phyloP scores from a whole-genome alignment of 805 yeast genomes.

The Diddensiella caesifluorescens region DNA sequence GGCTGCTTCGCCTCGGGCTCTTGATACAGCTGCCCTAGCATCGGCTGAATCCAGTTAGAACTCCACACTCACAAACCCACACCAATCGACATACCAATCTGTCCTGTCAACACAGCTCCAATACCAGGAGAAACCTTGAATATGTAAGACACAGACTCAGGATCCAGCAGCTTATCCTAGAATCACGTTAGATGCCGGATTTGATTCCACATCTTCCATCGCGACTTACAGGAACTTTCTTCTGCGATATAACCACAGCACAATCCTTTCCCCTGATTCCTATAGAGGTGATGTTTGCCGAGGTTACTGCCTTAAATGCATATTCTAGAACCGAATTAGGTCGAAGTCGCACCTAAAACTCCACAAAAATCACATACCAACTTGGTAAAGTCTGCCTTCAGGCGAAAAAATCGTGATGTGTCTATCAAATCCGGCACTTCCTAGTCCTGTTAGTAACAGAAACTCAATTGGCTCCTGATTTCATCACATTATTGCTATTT shows the following conservation, averaged over 20 bases:
- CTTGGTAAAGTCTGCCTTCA: slow-evolving; percentile 95
- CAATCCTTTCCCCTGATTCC: slow-evolving; percentile 84
- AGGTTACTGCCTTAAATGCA: slow-evolving; percentile 94
- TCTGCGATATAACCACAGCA: slow-evolving; percentile 85
- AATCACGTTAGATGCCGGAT: too few species aligned
- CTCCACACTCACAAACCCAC: neutral
- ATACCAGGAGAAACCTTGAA: slow-evolving; percentile 75
- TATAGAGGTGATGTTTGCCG: slow-evolving; percentile 82
- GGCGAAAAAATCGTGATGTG: slow-evolving; percentile 98
- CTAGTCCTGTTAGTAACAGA: slow-evolving; percentile 28
- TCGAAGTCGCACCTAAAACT: neutral
- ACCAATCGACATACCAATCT: slow-evolving; percentile 32
- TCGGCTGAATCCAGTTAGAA: slow-evolving; percentile 49
- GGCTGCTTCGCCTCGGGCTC: slow-evolving; percentile 94
- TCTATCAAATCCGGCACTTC: slow-evolving; percentile 95
- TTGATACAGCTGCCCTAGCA: slow-evolving; percentile 80
- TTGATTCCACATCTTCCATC: too few species aligned
- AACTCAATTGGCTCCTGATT: neutral
- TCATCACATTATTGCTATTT: slow-evolving; percentile 23
- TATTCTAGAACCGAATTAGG: slow-evolving; percentile 47
- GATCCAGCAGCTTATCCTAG: slow-evolving; percentile 83
- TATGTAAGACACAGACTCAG: slow-evolving; percentile 78
- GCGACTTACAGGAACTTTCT: slow-evolving; percentile 66
- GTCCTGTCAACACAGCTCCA: slow-evolving; percentile 91
- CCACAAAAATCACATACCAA: slow-evolving; percentile 32